A percentile compares a stretch with the other conserved stretches of the same genome.
These are phyloP conservation scores for Tolypocladium paradoxum DNA, from an alignment of 2,329 filamentous ascomycete genomes.

Conservation along the genomic window DNA sequence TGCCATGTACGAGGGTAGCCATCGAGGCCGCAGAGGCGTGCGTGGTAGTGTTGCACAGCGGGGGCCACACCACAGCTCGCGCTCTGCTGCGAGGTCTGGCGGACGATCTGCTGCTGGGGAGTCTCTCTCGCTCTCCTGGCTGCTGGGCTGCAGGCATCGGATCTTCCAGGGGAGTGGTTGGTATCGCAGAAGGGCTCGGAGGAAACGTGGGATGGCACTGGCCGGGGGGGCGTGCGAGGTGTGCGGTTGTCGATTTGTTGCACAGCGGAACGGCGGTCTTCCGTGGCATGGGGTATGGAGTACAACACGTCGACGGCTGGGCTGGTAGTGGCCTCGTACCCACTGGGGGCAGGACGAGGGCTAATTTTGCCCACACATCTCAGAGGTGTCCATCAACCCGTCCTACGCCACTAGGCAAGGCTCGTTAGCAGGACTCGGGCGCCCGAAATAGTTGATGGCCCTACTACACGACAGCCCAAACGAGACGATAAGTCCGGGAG, in stretches of 20 bases:
- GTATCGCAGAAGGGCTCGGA: neutral
- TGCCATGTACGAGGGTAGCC: neutral
- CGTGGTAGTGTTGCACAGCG: conserved; percentile 2
- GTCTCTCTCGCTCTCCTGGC: neutral
- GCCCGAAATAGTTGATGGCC: neutral
- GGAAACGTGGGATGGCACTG: neutral
- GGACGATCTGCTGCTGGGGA: conserved; percentile 1
- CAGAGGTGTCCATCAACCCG: neutral
- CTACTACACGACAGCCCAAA: neutral
- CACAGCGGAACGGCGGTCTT: conserved; percentile 1
- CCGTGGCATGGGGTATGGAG: neutral
- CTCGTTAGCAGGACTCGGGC: neutral
- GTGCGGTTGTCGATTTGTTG: neutral
- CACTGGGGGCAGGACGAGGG: neutral
- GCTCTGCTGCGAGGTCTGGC: neutral
- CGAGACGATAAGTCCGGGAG: neutral
- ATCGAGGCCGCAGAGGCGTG: conserved; percentile 1
- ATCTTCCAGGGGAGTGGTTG: conserved; percentile 1
- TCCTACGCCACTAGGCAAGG: neutral
- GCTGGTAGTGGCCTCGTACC: neutral
- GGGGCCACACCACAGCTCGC: conserved; percentile 1
- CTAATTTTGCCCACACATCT: conserved; percentile 3
- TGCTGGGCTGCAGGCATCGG: neutral
- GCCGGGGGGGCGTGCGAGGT: neutral
- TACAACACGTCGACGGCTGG: neutral